Evolutionary conservation across 2,329 filamentous ascomycete species (phyloP).

Genomic region (Aspergillus costaricaensis): DNA sequence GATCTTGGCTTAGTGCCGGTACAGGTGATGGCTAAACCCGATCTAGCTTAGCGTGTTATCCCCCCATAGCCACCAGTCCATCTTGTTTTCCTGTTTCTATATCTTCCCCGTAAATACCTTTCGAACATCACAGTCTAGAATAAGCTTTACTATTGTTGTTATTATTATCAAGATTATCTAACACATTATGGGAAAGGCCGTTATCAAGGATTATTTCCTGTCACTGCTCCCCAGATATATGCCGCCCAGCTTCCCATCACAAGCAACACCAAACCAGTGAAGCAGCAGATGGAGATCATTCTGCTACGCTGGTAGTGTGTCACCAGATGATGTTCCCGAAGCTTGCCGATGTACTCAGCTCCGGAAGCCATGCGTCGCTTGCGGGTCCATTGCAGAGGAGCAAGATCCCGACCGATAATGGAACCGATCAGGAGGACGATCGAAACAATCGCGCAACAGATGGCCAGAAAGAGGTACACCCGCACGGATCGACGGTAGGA

Average conservation of each 20-base stretch:
- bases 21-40: not conserved
- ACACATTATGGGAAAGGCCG: too few relatives aligned
- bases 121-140: not conserved
- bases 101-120: too few relatives aligned
- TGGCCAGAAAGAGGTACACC: constrained; percentile 58
- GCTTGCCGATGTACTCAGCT: constrained; percentile 47
- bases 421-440: constrained; percentile 43
- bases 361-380: constrained; percentile 52
- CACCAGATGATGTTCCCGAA: constrained; percentile 47
- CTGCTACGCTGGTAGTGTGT: constrained; percentile 42
- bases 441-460: constrained; percentile 51
- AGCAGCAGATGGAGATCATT: constrained; percentile 47
- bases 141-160: too few relatives aligned
- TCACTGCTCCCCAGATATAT: constrained; percentile 64
- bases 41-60: not conserved
- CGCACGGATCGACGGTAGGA: constrained; percentile 59
- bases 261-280: constrained; percentile 48
- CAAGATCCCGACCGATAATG: constrained; percentile 47
- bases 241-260: constrained; percentile 53
- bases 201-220: constrained; percentile 48
- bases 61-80: not conserved
- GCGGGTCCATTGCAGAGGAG: constrained; percentile 60
- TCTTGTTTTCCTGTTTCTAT: not conserved
- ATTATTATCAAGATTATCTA: not conserved
- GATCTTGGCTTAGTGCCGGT: not conserved